Conservation (phyloP, 257 asterid species). For the Primulina eburnea region DNA sequence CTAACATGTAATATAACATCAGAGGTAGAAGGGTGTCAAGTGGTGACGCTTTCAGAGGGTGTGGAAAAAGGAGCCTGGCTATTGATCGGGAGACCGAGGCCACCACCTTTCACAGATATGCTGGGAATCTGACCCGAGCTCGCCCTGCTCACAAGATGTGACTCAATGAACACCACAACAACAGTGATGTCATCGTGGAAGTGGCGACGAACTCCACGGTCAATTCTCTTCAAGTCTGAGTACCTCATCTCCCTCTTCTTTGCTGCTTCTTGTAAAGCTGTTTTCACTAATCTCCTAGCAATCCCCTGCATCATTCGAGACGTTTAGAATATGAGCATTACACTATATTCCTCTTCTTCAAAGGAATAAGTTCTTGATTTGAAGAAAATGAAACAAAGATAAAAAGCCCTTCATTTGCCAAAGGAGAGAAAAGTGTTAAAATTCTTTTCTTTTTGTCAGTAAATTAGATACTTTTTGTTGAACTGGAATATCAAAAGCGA, state of each 20-base stretch:
- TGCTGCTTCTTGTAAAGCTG: conserved; percentile 55
- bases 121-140: conserved; percentile 37
- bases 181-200: conserved; percentile 56
- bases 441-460: too few species aligned
- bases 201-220: conserved; percentile 52
- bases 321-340: too few species aligned
- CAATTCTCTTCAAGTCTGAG: conserved; percentile 50
- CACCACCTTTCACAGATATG: conserved; percentile 48
- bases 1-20: too few species aligned
- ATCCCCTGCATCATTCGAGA: conserved; percentile 37
- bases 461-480: too few species aligned
- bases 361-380: too few species aligned
- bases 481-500: too few species aligned
- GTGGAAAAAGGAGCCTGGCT: conserved; percentile 32
- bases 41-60: too few species aligned
- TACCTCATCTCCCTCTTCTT: conserved; percentile 61
- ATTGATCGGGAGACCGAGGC: conserved; percentile 34
- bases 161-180: conserved; percentile 43
- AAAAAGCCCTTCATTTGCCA: too few species aligned
- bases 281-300: conserved; percentile 51
- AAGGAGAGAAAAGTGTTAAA: too few species aligned
- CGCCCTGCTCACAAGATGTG: conserved; percentile 39
- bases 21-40: too few species aligned
- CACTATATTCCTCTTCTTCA: too few species aligned
- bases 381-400: too few species aligned